Conservation (phyloP, 768 basidiomycete genomes). For the Suillus occidentalis region DNA sequence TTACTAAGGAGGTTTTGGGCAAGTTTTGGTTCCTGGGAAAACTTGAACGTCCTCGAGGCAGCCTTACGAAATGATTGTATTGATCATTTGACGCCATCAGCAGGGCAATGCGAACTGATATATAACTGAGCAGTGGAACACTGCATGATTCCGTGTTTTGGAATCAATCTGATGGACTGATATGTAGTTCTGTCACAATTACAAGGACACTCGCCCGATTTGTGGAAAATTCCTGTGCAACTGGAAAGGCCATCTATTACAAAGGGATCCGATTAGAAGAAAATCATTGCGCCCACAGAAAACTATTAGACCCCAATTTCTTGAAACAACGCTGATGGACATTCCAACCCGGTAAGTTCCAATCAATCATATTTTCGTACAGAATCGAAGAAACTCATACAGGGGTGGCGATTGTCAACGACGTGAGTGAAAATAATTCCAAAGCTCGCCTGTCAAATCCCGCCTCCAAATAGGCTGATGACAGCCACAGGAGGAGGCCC, state of each 20-base stretch:
- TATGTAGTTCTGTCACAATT: not conserved
- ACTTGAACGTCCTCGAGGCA: not conserved
- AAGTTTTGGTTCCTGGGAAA: not conserved
- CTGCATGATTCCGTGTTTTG: not conserved
- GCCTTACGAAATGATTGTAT: not conserved
- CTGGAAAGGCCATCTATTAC: not conserved
- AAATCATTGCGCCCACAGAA: not conserved
- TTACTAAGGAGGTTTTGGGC: not conserved
- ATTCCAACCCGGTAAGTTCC: not conserved
- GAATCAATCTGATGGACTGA: not conserved
- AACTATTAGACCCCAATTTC: not conserved
- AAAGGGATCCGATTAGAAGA: not conserved
- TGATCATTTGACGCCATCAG: not conserved
- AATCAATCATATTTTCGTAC: not conserved
- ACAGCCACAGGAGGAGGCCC: slow-evolving; percentile 65
- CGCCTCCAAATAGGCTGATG: slow-evolving; percentile 70
- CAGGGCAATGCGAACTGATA: not conserved
- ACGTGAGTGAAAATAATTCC: not conserved
- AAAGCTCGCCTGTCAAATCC: slow-evolving; percentile 21
- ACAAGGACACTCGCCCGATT: not conserved
- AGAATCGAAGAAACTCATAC: not conserved
- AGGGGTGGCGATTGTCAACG: not conserved
- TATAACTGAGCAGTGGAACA: not conserved
- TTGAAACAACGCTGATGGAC: not conserved
- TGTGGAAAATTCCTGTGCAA: not conserved